These are phyloP conservation scores for Aspergillus alliaceus DNA, from an alignment of 2,329 filamentous ascomycete species.

Conservation along the genomic window DNA sequence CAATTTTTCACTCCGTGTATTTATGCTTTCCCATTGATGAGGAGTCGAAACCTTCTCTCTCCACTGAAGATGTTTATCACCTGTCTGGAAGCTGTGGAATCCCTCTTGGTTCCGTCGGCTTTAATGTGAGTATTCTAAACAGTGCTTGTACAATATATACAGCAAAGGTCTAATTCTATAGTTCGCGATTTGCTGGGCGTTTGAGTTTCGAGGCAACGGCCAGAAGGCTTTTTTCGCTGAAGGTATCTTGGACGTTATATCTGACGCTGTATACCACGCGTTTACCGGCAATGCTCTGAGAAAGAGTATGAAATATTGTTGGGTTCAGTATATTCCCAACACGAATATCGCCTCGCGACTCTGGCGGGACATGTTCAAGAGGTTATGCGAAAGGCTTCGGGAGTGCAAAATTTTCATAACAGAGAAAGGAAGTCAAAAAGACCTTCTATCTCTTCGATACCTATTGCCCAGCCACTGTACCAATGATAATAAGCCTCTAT, in stretches of 20 bases:
- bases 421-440: background rate
- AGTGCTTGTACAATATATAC: background rate
- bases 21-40: background rate
- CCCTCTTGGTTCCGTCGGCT: background rate
- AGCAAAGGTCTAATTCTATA: background rate
- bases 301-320: background rate
- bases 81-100: background rate
- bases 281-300: no score
- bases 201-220: no score
- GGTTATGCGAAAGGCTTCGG: background rate
- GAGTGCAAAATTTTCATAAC: slow-evolving; percentile 1
- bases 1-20: background rate
- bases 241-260: background rate
- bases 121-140: background rate
- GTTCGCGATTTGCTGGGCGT: background rate
- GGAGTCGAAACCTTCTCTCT: background rate
- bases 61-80: background rate
- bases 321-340: slow-evolving; percentile 1
- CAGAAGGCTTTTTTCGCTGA: background rate
- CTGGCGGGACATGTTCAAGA: background rate
- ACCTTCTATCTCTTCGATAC: slow-evolving; percentile 4
- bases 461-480: background rate
- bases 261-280: background rate
- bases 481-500: background rate
- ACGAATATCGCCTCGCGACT: background rate